Evolutionary conservation across 163 green algal species (phyloP).

Genomic region (Chlamydomonas reinhardtii): DNA sequence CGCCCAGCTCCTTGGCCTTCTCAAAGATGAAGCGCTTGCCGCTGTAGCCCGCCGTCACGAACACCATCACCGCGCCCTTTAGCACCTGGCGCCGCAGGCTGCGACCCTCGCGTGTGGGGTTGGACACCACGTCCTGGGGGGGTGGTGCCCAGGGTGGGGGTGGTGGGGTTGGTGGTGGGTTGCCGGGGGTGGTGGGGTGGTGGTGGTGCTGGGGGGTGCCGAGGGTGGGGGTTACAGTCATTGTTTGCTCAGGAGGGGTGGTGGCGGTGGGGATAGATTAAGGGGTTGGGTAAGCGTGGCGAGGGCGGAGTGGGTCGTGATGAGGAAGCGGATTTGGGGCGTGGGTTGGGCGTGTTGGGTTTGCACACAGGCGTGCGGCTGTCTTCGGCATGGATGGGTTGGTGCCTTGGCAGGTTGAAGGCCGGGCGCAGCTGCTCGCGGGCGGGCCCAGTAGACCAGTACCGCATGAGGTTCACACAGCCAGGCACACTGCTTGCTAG

Average conservation of each 20-base stretch:
- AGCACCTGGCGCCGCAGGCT: conserved; percentile 83
- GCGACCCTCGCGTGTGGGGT: conserved; percentile 68
- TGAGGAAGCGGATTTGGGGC: too few species aligned
- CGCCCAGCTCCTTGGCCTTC: conserved; percentile 83
- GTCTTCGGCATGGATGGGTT: too few species aligned
- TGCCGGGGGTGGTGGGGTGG: not conserved
- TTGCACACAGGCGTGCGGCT: too few species aligned
- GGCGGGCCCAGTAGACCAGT: too few species aligned
- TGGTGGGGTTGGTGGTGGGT: not conserved
- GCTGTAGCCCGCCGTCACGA: conserved; percentile 82
- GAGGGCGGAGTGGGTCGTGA: too few species aligned
- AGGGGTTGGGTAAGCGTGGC: not conserved
- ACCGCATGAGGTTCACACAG: too few species aligned
- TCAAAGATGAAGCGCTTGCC: conserved; percentile 86
- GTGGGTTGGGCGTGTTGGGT: too few species aligned
- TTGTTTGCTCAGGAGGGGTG: too few species aligned
- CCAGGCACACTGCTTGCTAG: too few species aligned
- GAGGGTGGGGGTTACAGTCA: too few species aligned
- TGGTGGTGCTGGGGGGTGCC: not conserved
- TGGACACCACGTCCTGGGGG: conserved; percentile 71
- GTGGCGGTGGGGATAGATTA: not conserved
- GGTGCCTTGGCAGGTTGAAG: too few species aligned
- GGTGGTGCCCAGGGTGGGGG: not conserved
- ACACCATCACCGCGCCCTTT: conserved; percentile 87
- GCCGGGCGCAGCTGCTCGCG: too few species aligned